Evolutionary conservation across 345 rosid genomes (phyloP).

Genomic region (Populus pruinosa): DNA sequence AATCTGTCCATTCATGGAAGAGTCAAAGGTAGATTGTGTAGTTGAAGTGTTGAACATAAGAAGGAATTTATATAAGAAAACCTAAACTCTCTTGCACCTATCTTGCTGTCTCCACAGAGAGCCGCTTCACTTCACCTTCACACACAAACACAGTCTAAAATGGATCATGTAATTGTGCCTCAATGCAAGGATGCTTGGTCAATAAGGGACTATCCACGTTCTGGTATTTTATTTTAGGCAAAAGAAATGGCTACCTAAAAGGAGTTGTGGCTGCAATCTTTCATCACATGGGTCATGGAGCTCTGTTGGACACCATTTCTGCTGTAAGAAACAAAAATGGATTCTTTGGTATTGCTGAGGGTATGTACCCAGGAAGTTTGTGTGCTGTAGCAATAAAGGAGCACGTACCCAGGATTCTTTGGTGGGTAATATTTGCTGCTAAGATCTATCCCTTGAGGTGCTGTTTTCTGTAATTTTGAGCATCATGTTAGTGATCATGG

Average conservation of each 20-base stretch:
- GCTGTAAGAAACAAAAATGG: slow-evolving; percentile 56
- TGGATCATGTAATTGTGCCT: slow-evolving; percentile 71
- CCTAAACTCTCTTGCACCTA: not conserved
- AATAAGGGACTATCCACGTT: slow-evolving; percentile 65
- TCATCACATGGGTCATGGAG: slow-evolving; percentile 68
- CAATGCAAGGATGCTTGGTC: slow-evolving; percentile 68
- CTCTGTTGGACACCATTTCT: slow-evolving; percentile 62
- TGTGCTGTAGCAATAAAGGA: slow-evolving; percentile 49
- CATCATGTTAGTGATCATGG: slow-evolving; percentile 72
- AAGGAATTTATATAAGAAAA: not conserved
- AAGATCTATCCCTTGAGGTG: slow-evolving; percentile 60
- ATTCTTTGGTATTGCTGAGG: slow-evolving; percentile 55
- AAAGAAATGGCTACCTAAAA: slow-evolving; percentile 57
- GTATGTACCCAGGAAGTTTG: slow-evolving; percentile 50
- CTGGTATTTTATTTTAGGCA: slow-evolving; percentile 59
- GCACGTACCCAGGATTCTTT: slow-evolving; percentile 14
- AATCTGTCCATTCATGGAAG: not conserved
- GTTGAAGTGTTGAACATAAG: not conserved
- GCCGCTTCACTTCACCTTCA: not conserved
- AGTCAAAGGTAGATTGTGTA: not conserved
- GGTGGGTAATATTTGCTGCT: slow-evolving; percentile 50
- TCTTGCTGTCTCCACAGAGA: not conserved
- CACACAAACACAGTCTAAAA: not conserved
- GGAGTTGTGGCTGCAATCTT: slow-evolving; percentile 58
- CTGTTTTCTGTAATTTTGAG: slow-evolving; percentile 64